Conservation (phyloP, 257 asterid genomes). For the Voacanga thouarsii region DNA sequence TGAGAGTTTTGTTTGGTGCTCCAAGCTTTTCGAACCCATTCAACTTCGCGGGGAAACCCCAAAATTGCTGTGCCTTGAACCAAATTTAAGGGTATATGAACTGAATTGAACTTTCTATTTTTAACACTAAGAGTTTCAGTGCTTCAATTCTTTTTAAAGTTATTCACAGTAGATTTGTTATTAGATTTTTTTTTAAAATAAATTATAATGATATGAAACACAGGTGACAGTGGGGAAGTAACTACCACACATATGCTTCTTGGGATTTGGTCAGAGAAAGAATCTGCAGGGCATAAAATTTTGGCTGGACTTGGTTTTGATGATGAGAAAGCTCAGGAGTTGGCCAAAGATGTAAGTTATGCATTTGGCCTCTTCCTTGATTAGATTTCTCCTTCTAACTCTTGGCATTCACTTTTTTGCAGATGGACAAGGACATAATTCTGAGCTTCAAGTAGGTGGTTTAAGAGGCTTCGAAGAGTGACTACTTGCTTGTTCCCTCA, state of each 20-base stretch:
- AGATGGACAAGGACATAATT: slow-evolving; percentile 70
- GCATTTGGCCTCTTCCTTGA: not conserved
- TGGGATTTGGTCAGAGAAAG: slow-evolving; percentile 82
- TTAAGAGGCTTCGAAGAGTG: not conserved
- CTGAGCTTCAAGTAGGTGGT: slow-evolving; percentile 41
- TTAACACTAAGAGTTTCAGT: not conserved
- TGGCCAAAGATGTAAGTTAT: slow-evolving; percentile 63
- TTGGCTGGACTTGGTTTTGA: slow-evolving; percentile 67
- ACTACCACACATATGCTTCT: slow-evolving; percentile 65
- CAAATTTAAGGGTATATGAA: not conserved
- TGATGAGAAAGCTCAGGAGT: slow-evolving; percentile 72
- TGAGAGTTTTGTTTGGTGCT: not conserved
- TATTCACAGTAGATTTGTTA: not conserved
- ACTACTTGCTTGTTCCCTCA: not conserved
- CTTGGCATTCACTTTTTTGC: slow-evolving; percentile 22
- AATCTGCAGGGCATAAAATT: slow-evolving; percentile 70
- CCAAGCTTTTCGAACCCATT: not conserved
- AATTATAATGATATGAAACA: not conserved
- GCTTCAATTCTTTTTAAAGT: not conserved
- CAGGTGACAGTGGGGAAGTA: slow-evolving; percentile 88
- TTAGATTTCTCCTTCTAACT: slow-evolving; percentile 14
- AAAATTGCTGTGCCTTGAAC: not conserved
- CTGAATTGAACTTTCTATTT: not conserved
- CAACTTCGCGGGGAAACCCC: not conserved
- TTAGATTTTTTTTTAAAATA: not conserved